Base-by-base conservation (phyloP, 768 basidiomycete genomes). In the Lepiota brunneoincarnata region DNA sequence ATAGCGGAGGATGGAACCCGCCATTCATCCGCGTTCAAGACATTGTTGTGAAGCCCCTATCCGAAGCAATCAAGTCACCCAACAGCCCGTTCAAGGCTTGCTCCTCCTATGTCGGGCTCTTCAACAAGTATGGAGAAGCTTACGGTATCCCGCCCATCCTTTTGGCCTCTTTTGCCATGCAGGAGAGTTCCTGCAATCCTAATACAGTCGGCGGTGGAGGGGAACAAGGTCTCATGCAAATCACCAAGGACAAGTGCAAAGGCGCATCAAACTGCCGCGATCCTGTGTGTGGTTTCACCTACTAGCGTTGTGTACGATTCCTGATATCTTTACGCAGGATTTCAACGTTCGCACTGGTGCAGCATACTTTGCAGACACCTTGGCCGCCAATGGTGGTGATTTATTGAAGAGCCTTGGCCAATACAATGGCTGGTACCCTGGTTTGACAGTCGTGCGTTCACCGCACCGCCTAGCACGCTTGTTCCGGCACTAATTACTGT, bases 171-270 rank as follows among this genome's bases (percentile, higher is more conserved):
- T 87, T 96, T 59, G 91, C 92, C 28, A 87, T 96, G 86, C 92
- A 95, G 67, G 94, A 96, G 67, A 77, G 73, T 51, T 67, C 69
- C 36, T 96, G 93, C 75, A 84, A 87, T 59, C 78, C 84, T 2
- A 54, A 69, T 14, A 80, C 79, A 5, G 74, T 83, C 41, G 92
- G 92, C 48, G 86, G 85, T 14, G 89, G 75, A 18, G 89, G 91
- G 40, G 92, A 93, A 67, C 86, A 90, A 63, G 92, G 91, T 28
- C 70, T 93, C 49, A 93, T 93, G 91, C 91, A 94, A 67, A 75
- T 94, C 58, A 88, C 88, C 15, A 63, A 68, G 37, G 89, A 90
- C 58, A 94, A 93, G 68, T 94, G 91, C 61, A 76, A 63, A 41
- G 79, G 71, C 52, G 83, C 84, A 1, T 77, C 80, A 12, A 69